These are phyloP conservation scores for Cercospora zeae-maydis DNA, from an alignment of 2,329 filamentous ascomycete genomes.

Conservation along the genomic window DNA sequence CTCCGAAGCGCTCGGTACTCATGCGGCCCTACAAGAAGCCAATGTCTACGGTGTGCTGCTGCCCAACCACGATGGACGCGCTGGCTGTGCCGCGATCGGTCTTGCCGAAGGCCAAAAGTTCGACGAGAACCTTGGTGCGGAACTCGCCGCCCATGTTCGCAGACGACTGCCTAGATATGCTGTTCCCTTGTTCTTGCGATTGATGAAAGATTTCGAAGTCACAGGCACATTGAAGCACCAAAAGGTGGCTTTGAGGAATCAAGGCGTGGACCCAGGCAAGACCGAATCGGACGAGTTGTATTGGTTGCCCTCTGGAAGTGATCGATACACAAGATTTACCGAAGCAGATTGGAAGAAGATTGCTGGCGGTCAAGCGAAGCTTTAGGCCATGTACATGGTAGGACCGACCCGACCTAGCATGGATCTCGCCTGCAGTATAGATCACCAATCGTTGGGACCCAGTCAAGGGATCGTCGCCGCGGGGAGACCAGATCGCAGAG, in stretches of 20 bases:
- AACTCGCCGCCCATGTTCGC: slow-evolving; percentile 58
- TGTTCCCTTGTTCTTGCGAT: slow-evolving; percentile 70
- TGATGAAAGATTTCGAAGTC: slow-evolving; percentile 58
- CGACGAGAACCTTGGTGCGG: slow-evolving; percentile 40
- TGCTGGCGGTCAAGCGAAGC: slow-evolving; percentile 64
- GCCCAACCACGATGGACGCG: slow-evolving; percentile 77
- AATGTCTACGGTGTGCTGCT: slow-evolving; percentile 83
- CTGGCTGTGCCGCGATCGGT: slow-evolving; percentile 72
- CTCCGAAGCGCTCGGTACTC: slow-evolving; percentile 65
- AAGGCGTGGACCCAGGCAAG: slow-evolving; percentile 68
- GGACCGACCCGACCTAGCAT: not conserved
- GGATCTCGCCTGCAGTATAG: not conserved
- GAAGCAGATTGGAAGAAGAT: slow-evolving; percentile 66
- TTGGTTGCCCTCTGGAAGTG: slow-evolving; percentile 61
- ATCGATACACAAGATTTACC: slow-evolving; percentile 64
- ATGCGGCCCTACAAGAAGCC: slow-evolving; percentile 66
- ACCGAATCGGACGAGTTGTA: slow-evolving; percentile 52
- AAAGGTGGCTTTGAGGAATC: slow-evolving; percentile 67
- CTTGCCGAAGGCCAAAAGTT: slow-evolving; percentile 42
- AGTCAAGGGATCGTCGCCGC: not conserved
- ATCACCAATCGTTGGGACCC: not conserved
- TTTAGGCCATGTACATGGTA: slow-evolving; percentile 49
- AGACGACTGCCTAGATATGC: slow-evolving; percentile 67
- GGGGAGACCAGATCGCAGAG: not conserved
- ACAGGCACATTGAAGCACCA: slow-evolving; percentile 90